Percentiles rank a stretch among this genome's conserved stretches.
These are phyloP conservation scores for Chaetothyriales sp. DNA, from an alignment of 2,329 filamentous ascomycete genomes.

Conservation along the genomic window DNA sequence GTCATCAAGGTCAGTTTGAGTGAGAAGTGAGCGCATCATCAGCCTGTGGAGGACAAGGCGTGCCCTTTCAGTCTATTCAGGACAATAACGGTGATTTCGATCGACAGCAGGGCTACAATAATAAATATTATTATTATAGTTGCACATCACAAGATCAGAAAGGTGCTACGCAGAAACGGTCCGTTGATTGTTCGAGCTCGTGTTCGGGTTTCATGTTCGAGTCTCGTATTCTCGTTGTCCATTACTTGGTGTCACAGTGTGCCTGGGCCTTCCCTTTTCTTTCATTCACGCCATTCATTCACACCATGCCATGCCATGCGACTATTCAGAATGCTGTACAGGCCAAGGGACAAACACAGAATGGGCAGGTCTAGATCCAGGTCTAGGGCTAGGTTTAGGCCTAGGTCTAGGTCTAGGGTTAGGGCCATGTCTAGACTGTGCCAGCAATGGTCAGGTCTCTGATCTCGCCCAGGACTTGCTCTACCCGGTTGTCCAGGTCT, in stretches of 20 bases:
- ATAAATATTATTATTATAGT: too few species aligned
- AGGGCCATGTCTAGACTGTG: conserved; percentile 37
- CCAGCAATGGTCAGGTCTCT: conserved; percentile 84
- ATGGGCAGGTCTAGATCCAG: neutral
- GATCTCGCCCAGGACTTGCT: conserved; percentile 94
- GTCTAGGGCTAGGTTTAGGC: neutral
- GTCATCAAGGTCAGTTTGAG: too few species aligned
- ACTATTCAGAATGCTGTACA: neutral
- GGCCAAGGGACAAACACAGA: neutral
- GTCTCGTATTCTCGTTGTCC: neutral
- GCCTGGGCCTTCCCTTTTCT: neutral
- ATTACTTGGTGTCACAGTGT: neutral
- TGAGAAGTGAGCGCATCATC: too few species aligned
- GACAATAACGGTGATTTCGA: too few species aligned
- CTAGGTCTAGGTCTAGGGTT: neutral
- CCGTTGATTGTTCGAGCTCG: too few species aligned
- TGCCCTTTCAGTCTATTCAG: too few species aligned
- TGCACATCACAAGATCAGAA: too few species aligned
- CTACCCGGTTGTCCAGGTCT: conserved; percentile 78
- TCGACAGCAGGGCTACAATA: too few species aligned
- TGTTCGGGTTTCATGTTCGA: neutral
- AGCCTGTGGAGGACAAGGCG: too few species aligned
- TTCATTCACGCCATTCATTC: neutral
- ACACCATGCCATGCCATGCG: neutral
- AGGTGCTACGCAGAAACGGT: too few species aligned